phyloP scores from a whole-genome alignment of 2,329 filamentous ascomycete species.

The Knufia fluminis region DNA sequence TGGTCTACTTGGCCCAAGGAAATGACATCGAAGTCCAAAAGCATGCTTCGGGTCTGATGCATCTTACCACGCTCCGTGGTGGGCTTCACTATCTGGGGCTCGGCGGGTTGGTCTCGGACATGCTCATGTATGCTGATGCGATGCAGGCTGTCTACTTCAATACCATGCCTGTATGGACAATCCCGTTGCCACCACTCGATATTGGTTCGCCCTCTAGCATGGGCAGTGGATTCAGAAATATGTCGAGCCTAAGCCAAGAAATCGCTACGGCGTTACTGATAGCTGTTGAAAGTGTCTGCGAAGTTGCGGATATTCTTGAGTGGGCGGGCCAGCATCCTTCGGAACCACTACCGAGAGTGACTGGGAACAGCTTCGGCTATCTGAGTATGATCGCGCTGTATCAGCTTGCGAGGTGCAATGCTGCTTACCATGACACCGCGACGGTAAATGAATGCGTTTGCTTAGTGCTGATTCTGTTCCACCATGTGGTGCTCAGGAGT shows the following conservation, averaged over 20 bases:
- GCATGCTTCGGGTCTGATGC: constrained; percentile 5
- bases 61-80: constrained; percentile 1
- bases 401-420: constrained; percentile 9
- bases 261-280: background rate
- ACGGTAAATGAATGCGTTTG: constrained; percentile 7
- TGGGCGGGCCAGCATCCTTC: background rate
- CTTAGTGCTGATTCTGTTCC: constrained; percentile 7
- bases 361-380: constrained; percentile 3
- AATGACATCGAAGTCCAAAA: constrained; percentile 2
- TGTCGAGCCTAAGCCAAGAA: background rate
- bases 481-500: constrained; percentile 5
- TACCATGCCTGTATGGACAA: constrained; percentile 4
- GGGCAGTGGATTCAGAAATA: background rate
- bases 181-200: constrained; percentile 2
- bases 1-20: constrained; percentile 10
- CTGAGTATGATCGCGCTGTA: constrained; percentile 6
- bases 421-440: background rate
- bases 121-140: constrained; percentile 4
- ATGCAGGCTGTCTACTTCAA: constrained; percentile 10
- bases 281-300: constrained; percentile 7
- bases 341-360: background rate
- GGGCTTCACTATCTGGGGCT: constrained; percentile 9
- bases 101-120: constrained; percentile 3
- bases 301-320: constrained; percentile 8
- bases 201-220: background rate